Conservation (phyloP, 2,329 filamentous ascomycete genomes). For the Fusarium goolgardi region DNA sequence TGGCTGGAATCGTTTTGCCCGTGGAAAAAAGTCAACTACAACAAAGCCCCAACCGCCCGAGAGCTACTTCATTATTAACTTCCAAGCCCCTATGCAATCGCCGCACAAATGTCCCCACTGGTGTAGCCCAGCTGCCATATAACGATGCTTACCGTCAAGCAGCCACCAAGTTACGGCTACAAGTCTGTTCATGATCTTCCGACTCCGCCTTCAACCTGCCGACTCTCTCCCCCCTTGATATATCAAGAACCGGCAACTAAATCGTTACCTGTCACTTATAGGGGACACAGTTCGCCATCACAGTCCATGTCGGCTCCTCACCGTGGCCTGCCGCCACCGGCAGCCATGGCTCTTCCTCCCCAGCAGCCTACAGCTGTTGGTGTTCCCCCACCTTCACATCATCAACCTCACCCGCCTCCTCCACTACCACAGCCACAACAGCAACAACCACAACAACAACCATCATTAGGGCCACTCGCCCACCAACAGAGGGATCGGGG, state of each 20-base stretch:
- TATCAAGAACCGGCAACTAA: slow-evolving; percentile 61
- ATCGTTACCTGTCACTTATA: slow-evolving; percentile 53
- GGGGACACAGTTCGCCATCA: slow-evolving; percentile 60
- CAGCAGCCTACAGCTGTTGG: slow-evolving; percentile 53
- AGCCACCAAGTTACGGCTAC: slow-evolving; percentile 69
- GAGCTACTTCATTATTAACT: slow-evolving; percentile 5
- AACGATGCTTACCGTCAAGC: slow-evolving; percentile 72
- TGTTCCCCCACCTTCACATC: slow-evolving; percentile 45
- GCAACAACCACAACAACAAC: slow-evolving; percentile 29
- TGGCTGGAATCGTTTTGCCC: slow-evolving; percentile 18
- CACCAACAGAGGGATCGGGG: slow-evolving; percentile 56
- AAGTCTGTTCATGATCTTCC: slow-evolving; percentile 71
- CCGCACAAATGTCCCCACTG: slow-evolving; percentile 47
- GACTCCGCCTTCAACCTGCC: slow-evolving; percentile 66
- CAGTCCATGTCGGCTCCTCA: slow-evolving; percentile 76
- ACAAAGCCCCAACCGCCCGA: slow-evolving; percentile 32
- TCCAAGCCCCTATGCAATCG: slow-evolving; percentile 20
- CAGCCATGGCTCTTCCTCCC: slow-evolving; percentile 70
- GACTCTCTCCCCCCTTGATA: slow-evolving; percentile 66
- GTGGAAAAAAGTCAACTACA: slow-evolving; percentile 34
- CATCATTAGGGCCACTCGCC: slow-evolving; percentile 46
- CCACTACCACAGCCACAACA: not conserved
- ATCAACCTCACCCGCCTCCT: slow-evolving; percentile 49
- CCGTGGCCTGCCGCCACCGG: slow-evolving; percentile 75
- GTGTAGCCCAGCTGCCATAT: slow-evolving; percentile 47